These are phyloP conservation scores for Podosphaera fusca DNA, from an alignment of 2,329 filamentous ascomycete genomes.

Conservation along the genomic window DNA sequence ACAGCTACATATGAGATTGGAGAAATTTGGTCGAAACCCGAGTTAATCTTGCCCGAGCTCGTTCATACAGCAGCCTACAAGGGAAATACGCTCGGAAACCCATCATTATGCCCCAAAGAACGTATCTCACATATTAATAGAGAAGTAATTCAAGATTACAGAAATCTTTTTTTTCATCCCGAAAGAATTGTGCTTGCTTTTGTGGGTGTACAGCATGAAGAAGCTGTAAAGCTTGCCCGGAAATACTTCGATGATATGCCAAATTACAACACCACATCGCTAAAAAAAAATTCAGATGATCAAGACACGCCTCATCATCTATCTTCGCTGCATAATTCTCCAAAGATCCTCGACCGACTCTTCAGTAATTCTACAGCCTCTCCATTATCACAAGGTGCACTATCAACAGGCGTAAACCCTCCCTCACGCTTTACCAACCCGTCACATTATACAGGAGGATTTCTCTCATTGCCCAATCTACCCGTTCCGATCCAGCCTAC, in stretches of 20 bases:
- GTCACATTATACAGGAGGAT: constrained; percentile 81
- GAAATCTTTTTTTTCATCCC: constrained; percentile 64
- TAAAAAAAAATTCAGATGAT: constrained; percentile 34
- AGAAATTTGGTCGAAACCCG: constrained; percentile 94
- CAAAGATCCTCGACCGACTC: constrained; percentile 55
- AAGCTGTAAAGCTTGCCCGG: constrained; percentile 59
- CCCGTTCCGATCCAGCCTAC: constrained; percentile 57
- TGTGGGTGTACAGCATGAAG: constrained; percentile 64
- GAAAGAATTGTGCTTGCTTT: constrained; percentile 89
- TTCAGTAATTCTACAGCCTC: too few species aligned
- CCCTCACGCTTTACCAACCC: constrained; percentile 26
- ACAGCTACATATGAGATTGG: constrained; percentile 89
- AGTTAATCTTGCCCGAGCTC: constrained; percentile 83
- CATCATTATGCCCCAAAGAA: constrained; percentile 73
- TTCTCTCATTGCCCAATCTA: constrained; percentile 62
- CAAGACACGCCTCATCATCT: constrained; percentile 18
- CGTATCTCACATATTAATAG: constrained; percentile 53
- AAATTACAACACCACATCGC: constrained; percentile 24
- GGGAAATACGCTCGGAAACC: constrained; percentile 88
- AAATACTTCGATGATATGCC: constrained; percentile 86
- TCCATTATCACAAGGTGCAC: constrained; percentile 76
- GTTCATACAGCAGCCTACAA: constrained; percentile 91
- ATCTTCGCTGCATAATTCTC: constrained; percentile 24
- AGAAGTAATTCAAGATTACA: constrained; percentile 52
- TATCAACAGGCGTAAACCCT: constrained; percentile 41